A percentile compares a stretch with the other conserved stretches of the same genome.
phyloP scores from a whole-genome alignment of 83 land plant genomes.

The Isoetes engelmannii region DNA sequence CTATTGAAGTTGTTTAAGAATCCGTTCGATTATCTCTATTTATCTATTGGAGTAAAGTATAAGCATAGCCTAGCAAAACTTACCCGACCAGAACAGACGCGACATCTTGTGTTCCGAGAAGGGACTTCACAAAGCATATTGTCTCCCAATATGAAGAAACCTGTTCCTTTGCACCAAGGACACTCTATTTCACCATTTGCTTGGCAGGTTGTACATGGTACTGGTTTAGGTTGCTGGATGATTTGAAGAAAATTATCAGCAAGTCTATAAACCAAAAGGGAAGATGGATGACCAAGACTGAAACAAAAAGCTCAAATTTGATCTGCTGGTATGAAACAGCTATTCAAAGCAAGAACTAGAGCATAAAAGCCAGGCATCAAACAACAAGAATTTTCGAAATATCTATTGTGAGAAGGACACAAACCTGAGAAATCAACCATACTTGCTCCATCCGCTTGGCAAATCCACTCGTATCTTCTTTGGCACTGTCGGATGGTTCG shows the following conservation, averaged over 20 bases:
- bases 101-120: conserved; percentile 75
- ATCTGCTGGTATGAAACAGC: background rate
- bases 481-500: conserved; percentile 3
- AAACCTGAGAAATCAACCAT: conserved; percentile 28
- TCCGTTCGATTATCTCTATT: background rate
- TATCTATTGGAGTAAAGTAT: background rate
- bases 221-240: conserved; percentile 86
- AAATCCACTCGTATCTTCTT: conserved; percentile 17
- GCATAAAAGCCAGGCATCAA: background rate
- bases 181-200: conserved; percentile 74
- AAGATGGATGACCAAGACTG: background rate
- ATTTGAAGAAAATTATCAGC: background rate
- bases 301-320: background rate
- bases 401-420: background rate
- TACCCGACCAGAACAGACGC: conserved; percentile 86
- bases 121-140: conserved; percentile 92
- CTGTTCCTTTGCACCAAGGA: conserved; percentile 95
- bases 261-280: background rate
- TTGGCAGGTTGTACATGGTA: conserved; percentile 65
- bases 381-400: background rate
- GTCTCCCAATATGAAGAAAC: conserved; percentile 87
- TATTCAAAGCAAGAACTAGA: background rate
- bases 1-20: background rate
- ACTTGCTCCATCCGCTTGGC: conserved; percentile 28
- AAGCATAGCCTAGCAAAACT: too few species aligned